Conservation (phyloP, 2,329 filamentous ascomycete species). For the Trichophyton equinum region DNA sequence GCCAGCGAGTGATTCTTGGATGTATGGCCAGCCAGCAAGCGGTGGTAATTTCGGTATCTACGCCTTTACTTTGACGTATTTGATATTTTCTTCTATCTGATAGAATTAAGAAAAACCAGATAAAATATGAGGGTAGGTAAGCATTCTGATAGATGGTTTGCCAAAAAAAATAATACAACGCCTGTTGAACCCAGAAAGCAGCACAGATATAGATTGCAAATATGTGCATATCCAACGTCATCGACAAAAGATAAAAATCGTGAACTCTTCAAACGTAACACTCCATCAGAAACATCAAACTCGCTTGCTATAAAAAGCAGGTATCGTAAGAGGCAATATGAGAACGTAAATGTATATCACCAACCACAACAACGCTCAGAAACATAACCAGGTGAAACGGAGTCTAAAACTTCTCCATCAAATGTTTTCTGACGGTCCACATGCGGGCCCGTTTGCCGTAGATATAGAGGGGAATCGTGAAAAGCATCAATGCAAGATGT, state of each 20-base stretch:
- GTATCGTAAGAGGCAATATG: neutral
- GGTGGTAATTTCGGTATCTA: neutral
- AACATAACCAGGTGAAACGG: neutral
- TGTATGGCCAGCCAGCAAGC: neutral
- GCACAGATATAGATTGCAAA: neutral
- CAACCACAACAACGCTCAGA: neutral
- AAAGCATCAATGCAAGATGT: constrained; percentile 61
- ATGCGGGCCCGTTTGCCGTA: constrained; percentile 82
- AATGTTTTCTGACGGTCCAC: constrained; percentile 79
- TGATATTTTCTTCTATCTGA: neutral
- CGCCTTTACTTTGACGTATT: neutral
- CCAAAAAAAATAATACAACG: neutral
- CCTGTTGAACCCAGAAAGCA: neutral
- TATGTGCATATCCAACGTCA: neutral
- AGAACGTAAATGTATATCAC: neutral
- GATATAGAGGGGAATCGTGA: constrained; percentile 83
- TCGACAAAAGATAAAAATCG: neutral
- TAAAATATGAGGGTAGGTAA: neutral
- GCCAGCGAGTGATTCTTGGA: neutral
- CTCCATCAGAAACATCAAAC: constrained; percentile 5
- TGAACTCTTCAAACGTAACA: neutral
- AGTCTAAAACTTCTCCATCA: constrained; percentile 64
- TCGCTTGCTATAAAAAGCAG: neutral
- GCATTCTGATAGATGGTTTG: neutral
- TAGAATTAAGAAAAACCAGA: no score